Evolutionary conservation across 495 filamentous ascomycete genomes (phyloP).

Genomic region (Bryoglossum gracile): DNA sequence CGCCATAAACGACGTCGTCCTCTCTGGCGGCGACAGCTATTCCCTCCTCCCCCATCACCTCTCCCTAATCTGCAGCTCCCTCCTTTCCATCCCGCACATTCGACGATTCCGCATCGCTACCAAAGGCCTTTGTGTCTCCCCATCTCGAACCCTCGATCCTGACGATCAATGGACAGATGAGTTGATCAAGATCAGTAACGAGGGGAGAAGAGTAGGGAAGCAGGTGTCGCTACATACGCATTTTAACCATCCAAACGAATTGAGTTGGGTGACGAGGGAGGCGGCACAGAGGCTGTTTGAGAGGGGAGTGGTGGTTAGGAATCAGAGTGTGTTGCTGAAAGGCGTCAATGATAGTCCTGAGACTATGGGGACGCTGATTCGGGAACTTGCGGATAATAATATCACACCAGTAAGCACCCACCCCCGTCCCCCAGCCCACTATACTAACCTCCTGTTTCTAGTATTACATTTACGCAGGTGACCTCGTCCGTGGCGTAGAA

Average conservation of each 20-base stretch:
- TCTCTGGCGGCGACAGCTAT: constrained; percentile 53
- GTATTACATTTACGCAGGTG: constrained; percentile 29
- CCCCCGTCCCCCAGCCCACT: not conserved
- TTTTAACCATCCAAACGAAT: constrained; percentile 54
- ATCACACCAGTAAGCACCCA: constrained; percentile 42
- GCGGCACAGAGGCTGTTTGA: constrained; percentile 43
- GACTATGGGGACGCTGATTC: constrained; percentile 45
- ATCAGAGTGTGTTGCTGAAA: constrained; percentile 46
- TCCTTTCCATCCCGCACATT: constrained; percentile 33
- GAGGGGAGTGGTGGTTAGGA: constrained; percentile 43
- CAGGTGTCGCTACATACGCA: constrained; percentile 54
- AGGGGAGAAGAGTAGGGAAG: constrained; percentile 43
- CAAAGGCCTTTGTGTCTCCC: constrained; percentile 48
- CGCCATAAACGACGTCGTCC: constrained; percentile 44
- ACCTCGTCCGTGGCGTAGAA: constrained; percentile 49
- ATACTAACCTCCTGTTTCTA: constrained; percentile 7
- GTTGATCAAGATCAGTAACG: constrained; percentile 39
- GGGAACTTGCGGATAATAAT: constrained; percentile 44
- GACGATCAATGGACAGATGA: constrained; percentile 45
- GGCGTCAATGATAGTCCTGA: constrained; percentile 48
- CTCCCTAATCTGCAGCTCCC: constrained; percentile 11
- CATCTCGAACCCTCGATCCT: constrained; percentile 40
- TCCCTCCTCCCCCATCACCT: constrained; percentile 28
- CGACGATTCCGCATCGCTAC: constrained; percentile 49
- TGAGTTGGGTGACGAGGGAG: constrained; percentile 48